These are phyloP conservation scores for Pseudocercospora crystallina DNA, from an alignment of 2,329 filamentous ascomycete species.

Conservation along the genomic window DNA sequence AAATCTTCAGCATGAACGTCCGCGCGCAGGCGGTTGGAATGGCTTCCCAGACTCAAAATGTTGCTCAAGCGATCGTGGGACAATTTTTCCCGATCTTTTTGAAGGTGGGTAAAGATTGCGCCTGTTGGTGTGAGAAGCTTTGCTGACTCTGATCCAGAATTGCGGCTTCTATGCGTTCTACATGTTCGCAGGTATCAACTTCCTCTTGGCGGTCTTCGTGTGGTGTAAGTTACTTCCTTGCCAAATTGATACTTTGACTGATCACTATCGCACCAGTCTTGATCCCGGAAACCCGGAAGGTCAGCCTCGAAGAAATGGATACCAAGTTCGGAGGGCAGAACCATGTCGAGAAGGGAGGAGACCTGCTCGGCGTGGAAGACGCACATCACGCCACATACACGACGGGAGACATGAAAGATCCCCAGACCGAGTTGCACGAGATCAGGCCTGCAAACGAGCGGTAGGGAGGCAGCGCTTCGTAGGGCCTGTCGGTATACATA, in stretches of 20 bases:
- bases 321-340: constrained; percentile 57
- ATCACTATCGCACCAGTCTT: constrained; percentile 20
- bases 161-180: constrained; percentile 57
- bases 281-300: constrained; percentile 45
- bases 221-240: constrained; percentile 36
- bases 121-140: not conserved
- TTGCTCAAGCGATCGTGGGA: constrained; percentile 66
- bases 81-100: constrained; percentile 71
- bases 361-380: constrained; percentile 43
- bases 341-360: constrained; percentile 55
- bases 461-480: too few relatives aligned
- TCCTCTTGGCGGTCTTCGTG: constrained; percentile 42
- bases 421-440: too few relatives aligned
- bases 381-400: constrained; percentile 30
- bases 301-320: constrained; percentile 58
- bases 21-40: constrained; percentile 69
- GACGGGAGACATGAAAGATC: too few relatives aligned
- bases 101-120: not conserved
- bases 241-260: constrained; percentile 44
- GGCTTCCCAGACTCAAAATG: constrained; percentile 58
- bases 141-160: constrained; percentile 40
- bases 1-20: constrained; percentile 71
- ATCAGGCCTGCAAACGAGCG: too few relatives aligned
- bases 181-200: constrained; percentile 53
- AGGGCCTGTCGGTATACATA: too few relatives aligned